Evolutionary conservation across 108 stramenopile genomes (phyloP).

Genomic region (Skeletonema tropicum): DNA sequence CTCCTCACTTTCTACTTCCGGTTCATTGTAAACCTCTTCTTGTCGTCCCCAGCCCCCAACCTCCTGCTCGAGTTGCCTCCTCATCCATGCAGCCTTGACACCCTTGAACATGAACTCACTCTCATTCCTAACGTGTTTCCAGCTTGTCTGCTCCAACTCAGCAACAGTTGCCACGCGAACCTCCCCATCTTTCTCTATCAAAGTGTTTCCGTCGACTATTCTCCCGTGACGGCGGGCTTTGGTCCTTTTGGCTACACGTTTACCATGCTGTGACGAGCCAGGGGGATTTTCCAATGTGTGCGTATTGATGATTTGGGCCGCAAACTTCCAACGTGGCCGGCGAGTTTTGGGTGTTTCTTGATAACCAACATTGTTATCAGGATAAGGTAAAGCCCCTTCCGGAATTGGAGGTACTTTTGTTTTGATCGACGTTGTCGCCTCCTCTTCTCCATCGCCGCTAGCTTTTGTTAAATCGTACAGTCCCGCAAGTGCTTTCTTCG

Average conservation of each 20-base stretch:
- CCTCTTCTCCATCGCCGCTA: background rate
- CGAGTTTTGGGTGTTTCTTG: conserved; percentile 20
- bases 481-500: conserved; percentile 17
- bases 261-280: conserved; percentile 14
- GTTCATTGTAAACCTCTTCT: conserved; percentile 32
- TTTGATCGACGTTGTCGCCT: conserved; percentile 10
- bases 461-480: conserved; percentile 1
- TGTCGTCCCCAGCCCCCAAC: conserved; percentile 73
- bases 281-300: conserved; percentile 51
- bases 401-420: conserved; percentile 28
- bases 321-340: conserved; percentile 80
- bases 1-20: conserved; percentile 13
- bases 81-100: conserved; percentile 79
- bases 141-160: conserved; percentile 72
- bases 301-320: conserved; percentile 81
- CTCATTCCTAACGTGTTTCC: conserved; percentile 73
- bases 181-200: conserved; percentile 75
- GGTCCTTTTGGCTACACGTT: conserved; percentile 29
- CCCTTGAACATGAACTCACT: conserved; percentile 72
- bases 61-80: conserved; percentile 61
- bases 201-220: conserved; percentile 57
- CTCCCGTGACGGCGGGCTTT: conserved; percentile 47
- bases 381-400: conserved; percentile 40
- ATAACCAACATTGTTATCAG: conserved; percentile 52
- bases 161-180: conserved; percentile 73